Conservation (phyloP, 805 yeast species). For the Yamadazyma scolyti region DNA sequence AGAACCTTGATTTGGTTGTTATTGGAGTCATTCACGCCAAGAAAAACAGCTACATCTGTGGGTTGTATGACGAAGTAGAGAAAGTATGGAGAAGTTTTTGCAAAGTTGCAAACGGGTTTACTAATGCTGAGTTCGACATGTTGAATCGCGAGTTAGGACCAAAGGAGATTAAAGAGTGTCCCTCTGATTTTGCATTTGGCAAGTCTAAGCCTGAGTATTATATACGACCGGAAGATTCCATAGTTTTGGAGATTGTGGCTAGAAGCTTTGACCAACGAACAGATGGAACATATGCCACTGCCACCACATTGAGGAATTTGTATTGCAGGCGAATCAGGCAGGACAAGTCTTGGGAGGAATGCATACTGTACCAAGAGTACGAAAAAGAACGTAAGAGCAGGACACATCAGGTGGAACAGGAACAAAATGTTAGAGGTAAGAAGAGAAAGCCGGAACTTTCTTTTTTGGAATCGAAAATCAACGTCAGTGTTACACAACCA, state of each 20-base stretch:
- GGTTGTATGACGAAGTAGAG: slow-evolving; percentile 47
- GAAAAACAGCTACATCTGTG: slow-evolving; percentile 74
- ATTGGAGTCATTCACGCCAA: slow-evolving; percentile 75
- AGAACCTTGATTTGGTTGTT: slow-evolving; percentile 73
- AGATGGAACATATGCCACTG: slow-evolving; percentile 52
- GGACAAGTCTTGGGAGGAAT: slow-evolving; percentile 61
- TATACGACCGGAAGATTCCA: slow-evolving; percentile 74
- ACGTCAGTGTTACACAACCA: slow-evolving; percentile 2
- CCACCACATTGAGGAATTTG: slow-evolving; percentile 71
- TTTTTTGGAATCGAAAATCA: slow-evolving; percentile 7
- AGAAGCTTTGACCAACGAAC: slow-evolving; percentile 56
- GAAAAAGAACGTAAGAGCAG: slow-evolving; percentile 29
- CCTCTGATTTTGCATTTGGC: slow-evolving; percentile 47
- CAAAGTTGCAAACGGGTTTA: slow-evolving; percentile 80
- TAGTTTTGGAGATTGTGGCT: slow-evolving; percentile 82
- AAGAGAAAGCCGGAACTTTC: slow-evolving; percentile 16
- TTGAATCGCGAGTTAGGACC: slow-evolving; percentile 56
- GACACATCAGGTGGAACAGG: slow-evolving; percentile 20
- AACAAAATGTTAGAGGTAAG: slow-evolving; percentile 26
- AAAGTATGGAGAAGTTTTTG: slow-evolving; percentile 63
- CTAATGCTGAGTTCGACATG: slow-evolving; percentile 54
- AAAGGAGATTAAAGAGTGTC: slow-evolving; percentile 31
- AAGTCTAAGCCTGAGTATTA: slow-evolving; percentile 62
- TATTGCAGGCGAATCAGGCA: slow-evolving; percentile 63
- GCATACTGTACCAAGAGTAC: slow-evolving; percentile 56